Percentiles rank a stretch among this genome's conserved stretches.
These are phyloP conservation scores for Ploettnerulaceae sp. DNA, from an alignment of 2,329 filamentous ascomycete genomes.

Conservation along the genomic window DNA sequence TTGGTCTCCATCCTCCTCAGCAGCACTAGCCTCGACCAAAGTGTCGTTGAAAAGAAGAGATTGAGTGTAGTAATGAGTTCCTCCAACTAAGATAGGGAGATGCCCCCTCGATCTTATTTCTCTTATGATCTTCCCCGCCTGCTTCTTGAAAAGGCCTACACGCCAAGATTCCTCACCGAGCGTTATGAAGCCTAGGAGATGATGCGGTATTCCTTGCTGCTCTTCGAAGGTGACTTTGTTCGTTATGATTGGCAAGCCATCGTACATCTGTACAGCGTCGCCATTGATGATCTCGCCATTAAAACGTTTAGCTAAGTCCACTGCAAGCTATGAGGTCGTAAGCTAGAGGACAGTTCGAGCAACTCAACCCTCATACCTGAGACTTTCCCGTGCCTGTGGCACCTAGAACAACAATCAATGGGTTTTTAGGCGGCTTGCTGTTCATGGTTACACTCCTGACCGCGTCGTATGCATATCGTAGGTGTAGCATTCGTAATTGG, in stretches of 20 bases:
- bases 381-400: conserved; percentile 93
- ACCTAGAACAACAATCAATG: conserved; percentile 77
- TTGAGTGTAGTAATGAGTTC: conserved; percentile 93
- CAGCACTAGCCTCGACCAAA: conserved; percentile 44
- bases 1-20: conserved; percentile 27
- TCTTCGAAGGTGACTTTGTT: conserved; percentile 82
- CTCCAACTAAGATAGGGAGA: conserved; percentile 85
- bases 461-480: conserved; percentile 1
- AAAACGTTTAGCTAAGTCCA: conserved; percentile 77
- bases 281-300: conserved; percentile 95
- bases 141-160: conserved; percentile 69
- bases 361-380: conserved; percentile 49
- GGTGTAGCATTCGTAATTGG: conserved; percentile 20
- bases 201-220: conserved; percentile 76
- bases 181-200: conserved; percentile 75
- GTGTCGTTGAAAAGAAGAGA: conserved; percentile 76
- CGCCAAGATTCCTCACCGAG: conserved; percentile 78
- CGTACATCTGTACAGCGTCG: conserved; percentile 97
- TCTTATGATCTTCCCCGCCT: conserved; percentile 63
- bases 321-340: conserved; percentile 47
- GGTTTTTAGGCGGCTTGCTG: conserved; percentile 41
- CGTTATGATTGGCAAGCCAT: conserved; percentile 86
- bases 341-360: background rate
- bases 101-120: conserved; percentile 76
- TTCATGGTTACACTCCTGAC: conserved; percentile 23